A percentile compares a stretch with the other conserved stretches of the same genome.
Conservation (phyloP, 805 yeast genomes). For the Hanseniaspora lindneri region DNA sequence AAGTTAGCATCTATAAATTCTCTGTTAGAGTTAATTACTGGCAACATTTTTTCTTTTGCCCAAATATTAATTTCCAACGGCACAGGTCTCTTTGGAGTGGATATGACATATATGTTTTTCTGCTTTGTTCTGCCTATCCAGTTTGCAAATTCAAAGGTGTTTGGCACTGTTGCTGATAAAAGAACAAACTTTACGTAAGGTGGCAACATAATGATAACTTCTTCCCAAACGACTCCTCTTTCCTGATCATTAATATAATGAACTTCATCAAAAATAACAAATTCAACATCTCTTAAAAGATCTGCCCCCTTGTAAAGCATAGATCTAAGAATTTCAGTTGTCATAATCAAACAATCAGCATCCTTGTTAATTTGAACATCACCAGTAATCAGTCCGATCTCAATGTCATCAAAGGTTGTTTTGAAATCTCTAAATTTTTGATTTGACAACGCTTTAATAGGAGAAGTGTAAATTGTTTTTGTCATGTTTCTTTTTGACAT, state of each 20-base stretch:
- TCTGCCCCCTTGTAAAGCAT: slow-evolving; percentile 97
- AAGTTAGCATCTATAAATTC: slow-evolving; percentile 57
- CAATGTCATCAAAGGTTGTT: slow-evolving; percentile 57
- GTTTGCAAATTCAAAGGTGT: slow-evolving; percentile 91
- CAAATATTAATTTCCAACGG: slow-evolving; percentile 80
- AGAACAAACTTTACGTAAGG: slow-evolving; percentile 88
- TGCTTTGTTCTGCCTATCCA: slow-evolving; percentile 98
- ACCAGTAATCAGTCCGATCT: slow-evolving; percentile 76
- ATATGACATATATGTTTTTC: slow-evolving; percentile 89
- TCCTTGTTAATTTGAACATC: slow-evolving; percentile 97
- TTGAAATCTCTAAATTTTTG: slow-evolving; percentile 84
- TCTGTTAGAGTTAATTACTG: slow-evolving; percentile 63
- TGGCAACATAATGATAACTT: slow-evolving; percentile 93
- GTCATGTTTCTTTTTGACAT: slow-evolving; percentile 95
- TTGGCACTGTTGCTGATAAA: slow-evolving; percentile 96
- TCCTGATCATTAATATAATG: slow-evolving; percentile 95
- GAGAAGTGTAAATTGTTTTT: slow-evolving; percentile 90
- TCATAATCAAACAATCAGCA: slow-evolving; percentile 92
- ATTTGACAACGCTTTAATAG: slow-evolving; percentile 80
- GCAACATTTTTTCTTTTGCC: slow-evolving; percentile 64
- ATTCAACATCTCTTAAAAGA: slow-evolving; percentile 89
- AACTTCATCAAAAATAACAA: slow-evolving; percentile 94
- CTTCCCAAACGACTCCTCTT: slow-evolving; percentile 99
- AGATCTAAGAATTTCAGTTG: slow-evolving; percentile 87
- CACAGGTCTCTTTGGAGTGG: slow-evolving; percentile 93